A percentile compares a stretch with the other conserved stretches of the same genome.
Conservation (phyloP, 2,329 filamentous ascomycete species). For the Blastomyces emzantsi region DNA sequence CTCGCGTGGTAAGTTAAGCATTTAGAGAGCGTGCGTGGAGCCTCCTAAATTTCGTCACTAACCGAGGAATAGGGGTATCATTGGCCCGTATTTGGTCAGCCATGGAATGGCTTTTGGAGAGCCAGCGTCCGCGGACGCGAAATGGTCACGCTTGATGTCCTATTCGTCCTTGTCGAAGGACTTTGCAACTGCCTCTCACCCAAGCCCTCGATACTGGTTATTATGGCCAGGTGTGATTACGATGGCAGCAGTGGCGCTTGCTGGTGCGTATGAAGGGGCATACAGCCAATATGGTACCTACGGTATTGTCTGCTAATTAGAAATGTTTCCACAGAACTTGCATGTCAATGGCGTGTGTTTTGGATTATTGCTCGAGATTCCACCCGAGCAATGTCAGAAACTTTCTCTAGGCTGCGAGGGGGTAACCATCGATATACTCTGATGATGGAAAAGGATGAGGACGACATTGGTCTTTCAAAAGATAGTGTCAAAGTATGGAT, state of each 20-base stretch:
- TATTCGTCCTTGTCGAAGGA: conserved; percentile 23
- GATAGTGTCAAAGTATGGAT: conserved; percentile 11
- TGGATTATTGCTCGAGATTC: conserved; percentile 11
- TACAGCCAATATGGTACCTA: background rate
- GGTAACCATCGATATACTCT: conserved; percentile 8
- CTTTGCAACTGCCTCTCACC: conserved; percentile 19
- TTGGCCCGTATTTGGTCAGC: conserved; percentile 49
- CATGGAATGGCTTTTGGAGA: conserved; percentile 42
- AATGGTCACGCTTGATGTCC: conserved; percentile 27
- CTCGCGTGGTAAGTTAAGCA: conserved; percentile 39
- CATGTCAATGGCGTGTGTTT: conserved; percentile 12
- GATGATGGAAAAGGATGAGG: conserved; percentile 7
- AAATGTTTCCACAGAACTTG: conserved; percentile 8
- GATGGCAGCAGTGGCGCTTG: conserved; percentile 11
- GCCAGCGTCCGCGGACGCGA: conserved; percentile 14
- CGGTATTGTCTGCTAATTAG: conserved; percentile 2
- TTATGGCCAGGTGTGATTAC: conserved; percentile 35
- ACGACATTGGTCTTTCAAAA: background rate
- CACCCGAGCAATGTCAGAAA: background rate
- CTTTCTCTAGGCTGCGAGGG: background rate
- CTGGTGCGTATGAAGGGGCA: conserved; percentile 5
- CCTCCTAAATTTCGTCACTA: conserved; percentile 14
- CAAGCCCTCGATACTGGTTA: conserved; percentile 45
- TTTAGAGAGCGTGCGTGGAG: background rate
- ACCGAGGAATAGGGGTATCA: conserved; percentile 34